phyloP scores from a whole-genome alignment of 768 basidiomycete species.

The Ephemerocybe angulata region DNA sequence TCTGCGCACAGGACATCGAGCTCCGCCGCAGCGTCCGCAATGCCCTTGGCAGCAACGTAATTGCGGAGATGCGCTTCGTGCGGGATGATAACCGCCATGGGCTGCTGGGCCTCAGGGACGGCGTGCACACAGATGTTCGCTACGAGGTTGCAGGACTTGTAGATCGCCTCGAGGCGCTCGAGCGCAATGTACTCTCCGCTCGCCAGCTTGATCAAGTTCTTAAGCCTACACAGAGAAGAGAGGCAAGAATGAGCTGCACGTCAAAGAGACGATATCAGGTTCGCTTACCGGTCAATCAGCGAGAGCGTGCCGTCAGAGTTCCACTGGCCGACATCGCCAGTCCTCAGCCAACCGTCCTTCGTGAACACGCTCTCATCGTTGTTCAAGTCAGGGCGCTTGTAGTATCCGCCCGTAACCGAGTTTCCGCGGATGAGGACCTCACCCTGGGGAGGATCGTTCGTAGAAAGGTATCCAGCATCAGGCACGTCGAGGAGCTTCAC shows the following conservation, averaged over 20 bases:
- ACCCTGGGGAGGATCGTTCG: slow-evolving; percentile 71
- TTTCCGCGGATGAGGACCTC: slow-evolving; percentile 89
- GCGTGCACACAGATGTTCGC: slow-evolving; percentile 84
- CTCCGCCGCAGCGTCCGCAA: slow-evolving; percentile 29
- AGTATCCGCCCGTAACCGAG: slow-evolving; percentile 85
- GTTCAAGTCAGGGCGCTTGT: slow-evolving; percentile 88
- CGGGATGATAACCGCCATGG: slow-evolving; percentile 82
- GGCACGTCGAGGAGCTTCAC: slow-evolving; percentile 81
- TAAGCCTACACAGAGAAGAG: slow-evolving; percentile 44
- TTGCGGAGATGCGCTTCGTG: slow-evolving; percentile 75
- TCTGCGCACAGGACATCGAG: slow-evolving; percentile 57
- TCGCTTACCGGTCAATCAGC: slow-evolving; percentile 78
- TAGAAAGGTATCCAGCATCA: slow-evolving; percentile 81
- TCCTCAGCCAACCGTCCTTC: slow-evolving; percentile 89
- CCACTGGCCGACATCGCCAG: slow-evolving; percentile 95
- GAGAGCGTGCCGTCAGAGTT: slow-evolving; percentile 86
- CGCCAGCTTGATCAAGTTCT: slow-evolving; percentile 87
- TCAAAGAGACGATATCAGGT: not conserved
- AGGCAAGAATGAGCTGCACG: not conserved
- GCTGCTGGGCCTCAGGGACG: slow-evolving; percentile 68
- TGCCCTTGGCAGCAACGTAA: slow-evolving; percentile 35
- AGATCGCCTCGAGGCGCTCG: slow-evolving; percentile 82
- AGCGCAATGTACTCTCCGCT: slow-evolving; percentile 91
- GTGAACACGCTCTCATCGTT: slow-evolving; percentile 71
- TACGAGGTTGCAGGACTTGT: slow-evolving; percentile 80